These are phyloP conservation scores for Sporormia fimetaria DNA, from an alignment of 495 filamentous ascomycete genomes.

Conservation along the genomic window DNA sequence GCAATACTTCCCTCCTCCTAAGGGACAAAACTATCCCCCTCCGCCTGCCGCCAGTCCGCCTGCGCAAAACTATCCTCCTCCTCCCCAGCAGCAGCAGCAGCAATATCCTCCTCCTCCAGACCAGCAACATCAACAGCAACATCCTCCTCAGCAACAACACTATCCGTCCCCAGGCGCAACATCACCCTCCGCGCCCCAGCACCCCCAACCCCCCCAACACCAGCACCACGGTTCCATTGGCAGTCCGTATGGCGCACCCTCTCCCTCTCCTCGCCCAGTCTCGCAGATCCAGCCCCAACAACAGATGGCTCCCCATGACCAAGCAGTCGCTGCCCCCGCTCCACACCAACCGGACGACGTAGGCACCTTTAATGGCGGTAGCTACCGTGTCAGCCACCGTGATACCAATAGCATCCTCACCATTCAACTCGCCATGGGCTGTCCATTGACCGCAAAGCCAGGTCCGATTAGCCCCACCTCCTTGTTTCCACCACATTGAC, in stretches of 20 bases:
- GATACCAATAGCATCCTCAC: conserved; percentile 86
- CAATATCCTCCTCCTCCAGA: conserved; percentile 20
- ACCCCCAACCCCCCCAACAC: conserved; percentile 20
- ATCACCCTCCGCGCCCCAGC: conserved; percentile 14
- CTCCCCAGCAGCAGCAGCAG: conserved; percentile 15
- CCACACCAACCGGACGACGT: conserved; percentile 56
- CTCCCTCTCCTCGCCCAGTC: conserved; percentile 32
- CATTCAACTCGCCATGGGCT: conserved; percentile 78
- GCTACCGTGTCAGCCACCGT: conserved; percentile 83
- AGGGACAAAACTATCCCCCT: conserved; percentile 21
- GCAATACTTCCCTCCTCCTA: conserved; percentile 12
- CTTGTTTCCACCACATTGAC: neutral
- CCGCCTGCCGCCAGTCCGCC: conserved; percentile 23
- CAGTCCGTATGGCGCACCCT: conserved; percentile 17
- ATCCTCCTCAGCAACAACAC: conserved; percentile 28
- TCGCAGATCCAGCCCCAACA: conserved; percentile 24
- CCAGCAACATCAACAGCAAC: conserved; percentile 24
- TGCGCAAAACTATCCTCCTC: conserved; percentile 12
- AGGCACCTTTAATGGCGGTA: conserved; percentile 92
- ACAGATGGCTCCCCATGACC: conserved; percentile 6
- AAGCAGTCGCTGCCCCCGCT: conserved; percentile 3
- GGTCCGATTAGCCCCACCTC: conserved; percentile 39
- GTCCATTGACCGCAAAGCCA: conserved; percentile 69
- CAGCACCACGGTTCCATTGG: conserved; percentile 31
- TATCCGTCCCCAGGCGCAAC: conserved; percentile 5